Evolutionary conservation across 164 flowering plant species (phyloP).

Genomic region (Euptelea pleiosperma): DNA sequence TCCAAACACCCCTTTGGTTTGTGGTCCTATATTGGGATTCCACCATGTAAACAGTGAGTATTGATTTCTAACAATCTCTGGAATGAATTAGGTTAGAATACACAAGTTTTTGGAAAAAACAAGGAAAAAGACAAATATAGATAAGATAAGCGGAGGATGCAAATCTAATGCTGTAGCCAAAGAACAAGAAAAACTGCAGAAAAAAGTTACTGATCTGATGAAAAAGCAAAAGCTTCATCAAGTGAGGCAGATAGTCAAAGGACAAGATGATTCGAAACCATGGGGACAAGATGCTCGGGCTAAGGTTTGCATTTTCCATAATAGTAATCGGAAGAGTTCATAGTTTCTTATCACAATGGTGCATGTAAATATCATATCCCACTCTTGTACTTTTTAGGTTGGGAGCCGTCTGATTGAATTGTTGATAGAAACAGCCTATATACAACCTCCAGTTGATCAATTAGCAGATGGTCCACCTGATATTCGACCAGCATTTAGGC

Average conservation of each 20-base stretch:
- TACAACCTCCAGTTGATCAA: conserved; percentile 80
- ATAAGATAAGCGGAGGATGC: conserved; percentile 24
- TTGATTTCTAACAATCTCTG: conserved; percentile 5
- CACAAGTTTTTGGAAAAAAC: conserved; percentile 68
- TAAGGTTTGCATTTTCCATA: conserved; percentile 45
- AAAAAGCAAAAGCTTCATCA: conserved; percentile 63
- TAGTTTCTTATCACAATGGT: background rate
- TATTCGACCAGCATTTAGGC: conserved; percentile 87
- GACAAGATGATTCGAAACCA: conserved; percentile 50
- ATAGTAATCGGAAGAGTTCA: background rate
- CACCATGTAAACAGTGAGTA: background rate
- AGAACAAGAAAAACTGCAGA: conserved; percentile 50
- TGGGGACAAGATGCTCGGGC: conserved; percentile 71
- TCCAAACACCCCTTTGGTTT: background rate
- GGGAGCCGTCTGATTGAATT: conserved; percentile 87
- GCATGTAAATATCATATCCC: background rate
- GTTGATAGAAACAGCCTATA: conserved; percentile 71
- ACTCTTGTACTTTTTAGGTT: conserved; percentile 43
- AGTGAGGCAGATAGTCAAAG: conserved; percentile 54
- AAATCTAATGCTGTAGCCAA: conserved; percentile 25
- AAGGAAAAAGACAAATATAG: conserved; percentile 36
- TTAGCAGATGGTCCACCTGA: conserved; percentile 66
- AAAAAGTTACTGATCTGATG: conserved; percentile 60
- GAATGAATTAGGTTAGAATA: conserved; percentile 66
- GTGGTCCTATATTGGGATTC: background rate